These are phyloP conservation scores for Phytopythium helicoides DNA, from an alignment of 352 stramenopile genomes.

Conservation along the genomic window DNA sequence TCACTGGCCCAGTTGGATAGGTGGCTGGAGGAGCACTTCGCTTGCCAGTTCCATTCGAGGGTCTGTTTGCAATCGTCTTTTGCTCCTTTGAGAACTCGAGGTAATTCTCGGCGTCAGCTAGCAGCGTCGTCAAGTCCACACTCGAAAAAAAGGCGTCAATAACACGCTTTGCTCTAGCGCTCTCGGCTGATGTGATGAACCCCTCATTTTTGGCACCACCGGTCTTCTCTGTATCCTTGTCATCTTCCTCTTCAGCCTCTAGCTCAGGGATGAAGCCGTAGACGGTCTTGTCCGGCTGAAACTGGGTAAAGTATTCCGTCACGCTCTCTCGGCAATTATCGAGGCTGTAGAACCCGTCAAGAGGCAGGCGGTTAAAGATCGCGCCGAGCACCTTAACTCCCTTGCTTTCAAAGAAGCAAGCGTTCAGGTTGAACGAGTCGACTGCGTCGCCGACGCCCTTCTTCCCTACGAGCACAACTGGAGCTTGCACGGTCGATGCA, in stretches of 20 bases:
- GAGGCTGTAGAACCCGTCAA: conserved; percentile 94
- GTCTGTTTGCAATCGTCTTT: background rate
- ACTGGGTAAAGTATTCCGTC: conserved; percentile 91
- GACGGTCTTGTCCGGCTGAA: conserved; percentile 52
- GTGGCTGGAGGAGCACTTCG: too few species aligned
- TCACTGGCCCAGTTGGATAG: conserved; percentile 1
- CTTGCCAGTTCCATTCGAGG: background rate
- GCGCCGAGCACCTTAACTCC: conserved; percentile 93
- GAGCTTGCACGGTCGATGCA: conserved; percentile 56
- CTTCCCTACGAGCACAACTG: conserved; percentile 95
- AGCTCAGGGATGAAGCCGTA: conserved; percentile 88
- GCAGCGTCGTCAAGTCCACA: conserved; percentile 36
- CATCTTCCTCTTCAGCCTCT: conserved; percentile 18
- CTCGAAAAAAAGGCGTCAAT: conserved; percentile 36
- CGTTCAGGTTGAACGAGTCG: conserved; percentile 97
- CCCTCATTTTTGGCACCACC: conserved; percentile 14
- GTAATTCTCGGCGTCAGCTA: conserved; percentile 22
- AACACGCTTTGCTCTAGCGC: conserved; percentile 25
- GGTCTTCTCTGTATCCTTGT: conserved; percentile 7
- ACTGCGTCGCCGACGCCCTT: conserved; percentile 96
- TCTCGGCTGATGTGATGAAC: conserved; percentile 26
- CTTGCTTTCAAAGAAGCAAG: conserved; percentile 91
- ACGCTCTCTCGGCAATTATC: conserved; percentile 89
- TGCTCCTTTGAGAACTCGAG: conserved; percentile 11
- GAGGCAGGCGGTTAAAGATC: conserved; percentile 95